Conservation (phyloP, 495 filamentous ascomycete genomes). For the Lichenothelia convexa region DNA sequence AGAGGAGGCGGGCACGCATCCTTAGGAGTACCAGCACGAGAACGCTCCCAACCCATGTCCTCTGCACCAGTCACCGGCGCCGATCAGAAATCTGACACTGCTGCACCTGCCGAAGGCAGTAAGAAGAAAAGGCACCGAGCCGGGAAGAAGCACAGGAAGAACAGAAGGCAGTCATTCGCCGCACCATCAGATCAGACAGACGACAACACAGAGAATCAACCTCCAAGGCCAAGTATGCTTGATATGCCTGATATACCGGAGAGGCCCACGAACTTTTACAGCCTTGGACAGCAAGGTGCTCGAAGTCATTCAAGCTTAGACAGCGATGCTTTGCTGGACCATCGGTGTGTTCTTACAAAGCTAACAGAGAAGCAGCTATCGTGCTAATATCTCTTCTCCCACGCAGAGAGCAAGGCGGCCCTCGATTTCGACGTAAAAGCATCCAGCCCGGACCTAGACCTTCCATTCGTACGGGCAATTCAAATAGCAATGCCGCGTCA, state of each 20-base stretch:
- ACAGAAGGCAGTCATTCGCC: slow-evolving; percentile 46
- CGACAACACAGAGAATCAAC: slow-evolving; percentile 10
- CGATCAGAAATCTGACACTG: no score
- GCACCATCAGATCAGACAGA: slow-evolving; percentile 25
- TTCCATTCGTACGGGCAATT: background rate
- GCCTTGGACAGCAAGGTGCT: slow-evolving; percentile 8
- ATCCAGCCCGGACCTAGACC: background rate
- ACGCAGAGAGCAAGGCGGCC: background rate
- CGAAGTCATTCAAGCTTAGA: slow-evolving; percentile 21
- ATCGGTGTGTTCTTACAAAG: slow-evolving; percentile 9
- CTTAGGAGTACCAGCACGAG: no score
- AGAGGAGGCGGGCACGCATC: no score
- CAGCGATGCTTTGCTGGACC: slow-evolving; percentile 23
- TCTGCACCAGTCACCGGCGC: no score
- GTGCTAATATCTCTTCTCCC: background rate
- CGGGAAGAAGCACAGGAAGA: slow-evolving; percentile 38
- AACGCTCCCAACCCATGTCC: no score
- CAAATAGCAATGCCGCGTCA: slow-evolving; percentile 9
- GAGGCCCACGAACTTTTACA: slow-evolving; percentile 15
- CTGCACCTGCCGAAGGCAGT: background rate
- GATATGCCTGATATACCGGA: slow-evolving; percentile 18
- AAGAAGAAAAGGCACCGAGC: slow-evolving; percentile 29
- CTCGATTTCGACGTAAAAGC: slow-evolving; percentile 4
- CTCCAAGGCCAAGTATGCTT: slow-evolving; percentile 14
- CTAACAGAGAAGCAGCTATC: background rate